Evolutionary conservation across 805 yeast species (phyloP).

Genomic region (Saccharomycopsis amapae): DNA sequence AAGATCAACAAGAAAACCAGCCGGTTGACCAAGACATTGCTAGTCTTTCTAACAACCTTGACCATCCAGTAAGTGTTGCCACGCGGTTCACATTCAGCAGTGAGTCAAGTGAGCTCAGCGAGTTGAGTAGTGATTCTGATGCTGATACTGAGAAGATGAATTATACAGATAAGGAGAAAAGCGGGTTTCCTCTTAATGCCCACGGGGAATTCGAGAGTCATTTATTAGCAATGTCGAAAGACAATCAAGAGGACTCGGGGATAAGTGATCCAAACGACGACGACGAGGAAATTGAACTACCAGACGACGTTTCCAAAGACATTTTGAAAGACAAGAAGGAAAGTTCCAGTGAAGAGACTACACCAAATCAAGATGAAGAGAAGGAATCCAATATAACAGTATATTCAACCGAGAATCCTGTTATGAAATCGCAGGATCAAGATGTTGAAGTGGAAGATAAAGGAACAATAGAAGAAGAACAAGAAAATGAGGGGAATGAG

Average conservation of each 20-base stretch:
- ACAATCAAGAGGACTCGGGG: conserved; percentile 29
- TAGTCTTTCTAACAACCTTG: too few species aligned
- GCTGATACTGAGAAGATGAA: conserved; percentile 91
- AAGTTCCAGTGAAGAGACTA: conserved; percentile 2
- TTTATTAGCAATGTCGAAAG: conserved; percentile 24
- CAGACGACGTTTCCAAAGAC: conserved; percentile 1
- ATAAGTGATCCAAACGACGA: conserved; percentile 16
- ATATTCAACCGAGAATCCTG: too few species aligned
- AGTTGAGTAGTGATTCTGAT: conserved; percentile 53
- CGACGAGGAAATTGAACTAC: not conserved
- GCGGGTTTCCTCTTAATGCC: conserved; percentile 31
- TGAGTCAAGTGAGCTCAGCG: conserved; percentile 42
- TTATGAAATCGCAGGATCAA: conserved; percentile 8
- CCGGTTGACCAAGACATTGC: too few species aligned
- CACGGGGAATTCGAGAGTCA: conserved; percentile 29
- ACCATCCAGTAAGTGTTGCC: too few species aligned
- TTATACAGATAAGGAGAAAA: conserved; percentile 27
- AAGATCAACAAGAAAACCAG: conserved; percentile 1
- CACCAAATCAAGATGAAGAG: conserved; percentile 4
- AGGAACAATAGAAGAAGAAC: conserved; percentile 1
- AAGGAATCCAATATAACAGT: not conserved
- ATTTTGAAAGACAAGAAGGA: conserved; percentile 2
- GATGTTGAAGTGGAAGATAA: not conserved
- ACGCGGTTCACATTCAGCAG: conserved; percentile 11
- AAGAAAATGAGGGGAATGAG: not conserved